Evolutionary conservation across 176 grass and related monocot species (phyloP), one percentile per base, ranked within the genome.

Genomic region (Triticum urartu): DNA sequence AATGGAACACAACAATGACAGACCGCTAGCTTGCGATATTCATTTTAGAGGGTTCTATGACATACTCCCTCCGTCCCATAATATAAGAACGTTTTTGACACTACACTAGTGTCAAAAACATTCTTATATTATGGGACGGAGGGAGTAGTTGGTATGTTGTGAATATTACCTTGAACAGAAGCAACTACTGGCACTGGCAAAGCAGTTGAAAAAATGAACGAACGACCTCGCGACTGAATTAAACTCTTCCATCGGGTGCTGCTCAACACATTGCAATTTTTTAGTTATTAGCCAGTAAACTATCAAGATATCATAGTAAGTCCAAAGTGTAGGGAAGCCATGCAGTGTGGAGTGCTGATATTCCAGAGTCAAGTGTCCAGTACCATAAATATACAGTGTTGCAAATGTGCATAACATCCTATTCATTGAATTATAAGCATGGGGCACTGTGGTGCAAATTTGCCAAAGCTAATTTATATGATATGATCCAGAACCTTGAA

Each of bases 201-300:
- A 84, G 94, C 87, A 60, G 94, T 94, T 40, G 97, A 95, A 94
- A 98, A 98, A 80, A 98, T 95, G 79, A 98, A 98, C 6, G 93
- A 91, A 35, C 94, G 90, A 28, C 96, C 96, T 58, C 93, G 92
- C 2, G 96, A 95, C 81, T 98, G 93, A 86, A 98, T 95, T 71
- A 98, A 71, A 20, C 56, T 93, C 87, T 80, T 98, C 96, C 96
- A 98, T 82, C 80, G 86, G 66, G 89, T 91, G 88, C 96, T 98
- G 91, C 63, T 86, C 62, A 74, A 89, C 25, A 89, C 17, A 87
- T 81, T 79, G 21, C 33, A 87, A 80, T 43, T 12, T 67, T 69
- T 87, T 62, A 87, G 45, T 62, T 11, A 84, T 30, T 65, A 75
- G 40, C 15, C 32, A 5, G 9, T 58, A 66, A 65, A 66, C 5